A percentile compares a stretch with the other conserved stretches of the same genome.
phyloP scores from a whole-genome alignment of 2,329 filamentous ascomycete genomes.

The Penicillium sp. region DNA sequence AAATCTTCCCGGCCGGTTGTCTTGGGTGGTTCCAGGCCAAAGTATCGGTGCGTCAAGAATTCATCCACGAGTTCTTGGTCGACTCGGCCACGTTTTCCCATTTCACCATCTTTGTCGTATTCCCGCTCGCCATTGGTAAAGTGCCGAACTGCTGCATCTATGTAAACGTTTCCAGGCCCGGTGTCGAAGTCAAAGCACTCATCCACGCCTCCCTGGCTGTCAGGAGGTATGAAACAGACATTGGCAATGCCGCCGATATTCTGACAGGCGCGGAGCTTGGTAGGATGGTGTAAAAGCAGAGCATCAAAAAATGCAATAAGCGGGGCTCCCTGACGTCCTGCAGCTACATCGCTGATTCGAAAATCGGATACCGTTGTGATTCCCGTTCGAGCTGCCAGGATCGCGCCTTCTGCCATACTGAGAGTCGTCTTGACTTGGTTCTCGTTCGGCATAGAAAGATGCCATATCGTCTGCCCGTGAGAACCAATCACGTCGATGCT shows the following conservation, averaged over 20 bases:
- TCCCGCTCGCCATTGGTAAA: constrained; percentile 49
- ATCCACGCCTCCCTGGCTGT: constrained; percentile 22
- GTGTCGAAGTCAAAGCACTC: constrained; percentile 51
- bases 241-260: constrained; percentile 60
- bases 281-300: constrained; percentile 53
- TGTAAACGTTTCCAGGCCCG: constrained; percentile 53
- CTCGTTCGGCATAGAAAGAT: constrained; percentile 45
- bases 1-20: constrained; percentile 58
- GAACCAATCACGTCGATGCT: constrained; percentile 53
- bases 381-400: constrained; percentile 54
- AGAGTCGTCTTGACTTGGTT: constrained; percentile 44
- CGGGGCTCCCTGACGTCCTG: constrained; percentile 52
- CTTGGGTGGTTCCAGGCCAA: constrained; percentile 49
- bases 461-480: constrained; percentile 57
- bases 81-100: constrained; percentile 47
- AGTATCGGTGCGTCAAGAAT: constrained; percentile 50
- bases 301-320: constrained; percentile 56
- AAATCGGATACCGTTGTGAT: constrained; percentile 58
- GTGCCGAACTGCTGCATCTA: constrained; percentile 53
- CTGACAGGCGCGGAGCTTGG: constrained; percentile 54
- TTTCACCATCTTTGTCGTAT: constrained; percentile 50
- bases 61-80: constrained; percentile 50
- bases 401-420: constrained; percentile 54
- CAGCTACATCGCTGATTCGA: constrained; percentile 51
- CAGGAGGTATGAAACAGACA: constrained; percentile 45